Conservation (phyloP, 2,329 filamentous ascomycete genomes). For the Stagonosporopsis chrysanthemi region DNA sequence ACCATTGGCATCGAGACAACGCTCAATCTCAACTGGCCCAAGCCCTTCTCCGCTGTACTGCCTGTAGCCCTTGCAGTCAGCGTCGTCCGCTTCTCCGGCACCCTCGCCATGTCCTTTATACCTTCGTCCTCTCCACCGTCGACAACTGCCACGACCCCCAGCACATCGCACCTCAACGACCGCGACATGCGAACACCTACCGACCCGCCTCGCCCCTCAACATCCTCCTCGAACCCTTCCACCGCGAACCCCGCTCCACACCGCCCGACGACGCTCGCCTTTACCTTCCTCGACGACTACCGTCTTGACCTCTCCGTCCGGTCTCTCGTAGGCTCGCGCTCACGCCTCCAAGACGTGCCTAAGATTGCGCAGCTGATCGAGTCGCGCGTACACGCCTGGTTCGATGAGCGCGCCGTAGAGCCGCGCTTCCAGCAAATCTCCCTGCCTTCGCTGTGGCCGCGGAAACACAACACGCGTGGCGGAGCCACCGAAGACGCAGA, state of each 20-base stretch:
- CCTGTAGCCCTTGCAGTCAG: conserved; percentile 92
- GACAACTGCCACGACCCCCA: conserved; percentile 42
- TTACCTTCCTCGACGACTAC: conserved; percentile 92
- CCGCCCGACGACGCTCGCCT: conserved; percentile 84
- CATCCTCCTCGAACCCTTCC: conserved; percentile 8
- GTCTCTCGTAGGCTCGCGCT: conserved; percentile 80
- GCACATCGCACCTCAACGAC: conserved; percentile 46
- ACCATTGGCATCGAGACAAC: conserved; percentile 95
- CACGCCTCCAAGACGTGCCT: conserved; percentile 81
- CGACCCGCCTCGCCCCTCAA: conserved; percentile 49
- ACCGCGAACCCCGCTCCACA: conserved; percentile 29
- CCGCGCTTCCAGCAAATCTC: conserved; percentile 88
- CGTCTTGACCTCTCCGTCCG: conserved; percentile 82
- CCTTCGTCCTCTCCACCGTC: conserved; percentile 61
- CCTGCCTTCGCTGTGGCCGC: conserved; percentile 81
- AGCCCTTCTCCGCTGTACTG: conserved; percentile 84
- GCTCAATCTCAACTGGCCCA: conserved; percentile 91
- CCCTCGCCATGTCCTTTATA: conserved; percentile 90
- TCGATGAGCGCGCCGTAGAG: conserved; percentile 85
- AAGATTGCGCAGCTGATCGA: conserved; percentile 89
- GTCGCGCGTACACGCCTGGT: conserved; percentile 81
- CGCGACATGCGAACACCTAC: conserved; percentile 31
- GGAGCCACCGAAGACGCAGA: conserved; percentile 62
- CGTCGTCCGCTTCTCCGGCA: conserved; percentile 93
- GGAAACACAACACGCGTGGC: conserved; percentile 82